Evolutionary conservation across 169 alveolate genomes (phyloP).

Genomic region (Plasmodium gallinaceum): DNA sequence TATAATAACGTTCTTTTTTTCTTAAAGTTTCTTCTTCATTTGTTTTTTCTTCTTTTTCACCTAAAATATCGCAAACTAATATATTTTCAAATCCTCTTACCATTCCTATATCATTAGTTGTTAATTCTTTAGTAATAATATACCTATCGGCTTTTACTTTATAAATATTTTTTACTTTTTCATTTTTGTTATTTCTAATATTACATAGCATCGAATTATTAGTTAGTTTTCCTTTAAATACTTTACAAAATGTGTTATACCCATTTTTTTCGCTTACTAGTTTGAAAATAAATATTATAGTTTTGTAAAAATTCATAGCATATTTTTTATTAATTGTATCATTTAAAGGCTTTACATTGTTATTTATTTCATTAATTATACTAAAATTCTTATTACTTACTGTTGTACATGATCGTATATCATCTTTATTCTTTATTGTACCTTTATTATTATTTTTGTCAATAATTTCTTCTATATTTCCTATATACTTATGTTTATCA

Average conservation of each 20-base stretch:
- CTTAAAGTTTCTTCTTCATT: slow-evolving; percentile 6
- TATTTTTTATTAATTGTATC: background rate
- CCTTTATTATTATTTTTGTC: background rate
- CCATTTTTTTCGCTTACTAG: slow-evolving; percentile 74
- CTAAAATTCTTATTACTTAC: background rate
- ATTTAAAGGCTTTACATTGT: background rate
- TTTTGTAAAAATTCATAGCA: slow-evolving; percentile 4
- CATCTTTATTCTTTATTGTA: background rate
- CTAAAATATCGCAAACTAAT: slow-evolving; percentile 75
- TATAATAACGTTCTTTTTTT: background rate
- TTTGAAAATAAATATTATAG: slow-evolving; percentile 68
- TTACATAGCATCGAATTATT: slow-evolving; percentile 69
- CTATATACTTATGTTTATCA: background rate
- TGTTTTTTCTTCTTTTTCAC: slow-evolving; percentile 14
- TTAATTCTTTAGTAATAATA: slow-evolving; percentile 45
- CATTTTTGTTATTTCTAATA: slow-evolving; percentile 50
- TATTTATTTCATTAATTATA: background rate
- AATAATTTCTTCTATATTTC: background rate
- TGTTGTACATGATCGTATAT: background rate
- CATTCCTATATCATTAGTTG: slow-evolving; percentile 80
- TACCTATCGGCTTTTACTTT: slow-evolving; percentile 80
- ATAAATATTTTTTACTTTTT: slow-evolving; percentile 77
- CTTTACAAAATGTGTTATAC: slow-evolving; percentile 44
- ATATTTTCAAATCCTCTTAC: slow-evolving; percentile 75
- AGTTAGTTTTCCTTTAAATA: slow-evolving; percentile 57